Conservation (phyloP, 164 flowering plant genomes). For the Aristolochia californica region DNA sequence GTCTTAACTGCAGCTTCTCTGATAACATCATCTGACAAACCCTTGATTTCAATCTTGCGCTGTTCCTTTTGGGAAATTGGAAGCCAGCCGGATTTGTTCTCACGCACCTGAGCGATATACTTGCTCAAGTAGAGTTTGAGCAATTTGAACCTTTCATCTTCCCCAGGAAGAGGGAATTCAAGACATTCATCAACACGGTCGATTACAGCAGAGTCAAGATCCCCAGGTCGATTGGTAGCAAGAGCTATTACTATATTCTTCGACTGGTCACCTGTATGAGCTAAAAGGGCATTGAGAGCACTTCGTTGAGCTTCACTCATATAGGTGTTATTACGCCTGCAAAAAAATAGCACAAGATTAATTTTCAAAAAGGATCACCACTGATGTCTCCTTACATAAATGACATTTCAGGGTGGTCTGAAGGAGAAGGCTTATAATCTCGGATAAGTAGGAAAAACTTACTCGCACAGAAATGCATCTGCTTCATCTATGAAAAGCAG, state of each 20-base stretch:
- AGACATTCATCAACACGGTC: slow-evolving; percentile 91
- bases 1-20: slow-evolving; percentile 81
- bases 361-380: too few relatives aligned
- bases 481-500: slow-evolving; percentile 98
- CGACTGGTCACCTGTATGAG: slow-evolving; percentile 97
- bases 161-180: slow-evolving; percentile 88
- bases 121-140: slow-evolving; percentile 82
- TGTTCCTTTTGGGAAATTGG: slow-evolving; percentile 37
- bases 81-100: slow-evolving; percentile 47
- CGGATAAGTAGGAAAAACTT: slow-evolving; percentile 20
- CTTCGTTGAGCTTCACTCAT: slow-evolving; percentile 99
- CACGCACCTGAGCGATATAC: slow-evolving; percentile 73
- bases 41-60: slow-evolving; percentile 76
- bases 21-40: slow-evolving; percentile 58
- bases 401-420: too few relatives aligned
- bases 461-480: slow-evolving; percentile 99
- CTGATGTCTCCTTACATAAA: too few relatives aligned
- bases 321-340: slow-evolving; percentile 90
- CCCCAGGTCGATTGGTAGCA: slow-evolving; percentile 96
- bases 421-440: neutral
- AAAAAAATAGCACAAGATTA: slow-evolving; percentile 5
- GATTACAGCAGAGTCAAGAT: slow-evolving; percentile 89
- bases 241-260: slow-evolving; percentile 94
- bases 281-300: slow-evolving; percentile 90
- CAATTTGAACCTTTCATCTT: slow-evolving; percentile 75